These are phyloP conservation scores for Spizellomyces sp. DNA, from an alignment of 192 early-diverging fungal species.

Conservation along the genomic window DNA sequence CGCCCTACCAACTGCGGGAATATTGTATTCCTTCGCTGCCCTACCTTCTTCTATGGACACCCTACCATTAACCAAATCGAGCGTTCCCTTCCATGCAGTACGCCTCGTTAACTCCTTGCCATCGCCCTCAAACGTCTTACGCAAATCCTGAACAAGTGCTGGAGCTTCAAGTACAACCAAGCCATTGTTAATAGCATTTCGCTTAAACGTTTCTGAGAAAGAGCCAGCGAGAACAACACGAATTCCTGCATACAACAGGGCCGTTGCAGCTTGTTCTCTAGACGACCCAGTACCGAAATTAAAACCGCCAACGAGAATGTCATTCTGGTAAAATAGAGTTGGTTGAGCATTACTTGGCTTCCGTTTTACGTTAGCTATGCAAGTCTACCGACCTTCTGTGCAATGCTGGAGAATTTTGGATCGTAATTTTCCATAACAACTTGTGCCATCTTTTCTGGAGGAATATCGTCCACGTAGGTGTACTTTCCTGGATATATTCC, in stretches of 20 bases:
- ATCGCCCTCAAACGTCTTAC: conserved; percentile 35
- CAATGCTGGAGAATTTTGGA: conserved; percentile 72
- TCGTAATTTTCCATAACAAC: conserved; percentile 99
- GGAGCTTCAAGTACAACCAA: conserved; percentile 88
- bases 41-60: conserved; percentile 53
- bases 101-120: conserved; percentile 59
- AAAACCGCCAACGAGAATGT: conserved; percentile 89
- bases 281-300: conserved; percentile 99
- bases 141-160: conserved; percentile 75
- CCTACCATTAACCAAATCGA: conserved; percentile 73
- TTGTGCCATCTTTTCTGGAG: conserved; percentile 83
- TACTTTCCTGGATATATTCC: conserved; percentile 99
- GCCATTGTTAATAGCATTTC: conserved; percentile 99
- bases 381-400: conserved; percentile 48
- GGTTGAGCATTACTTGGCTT: neutral
- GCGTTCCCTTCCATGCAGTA: conserved; percentile 72
- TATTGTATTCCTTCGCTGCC: conserved; percentile 39
- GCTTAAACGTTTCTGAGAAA: conserved; percentile 97
- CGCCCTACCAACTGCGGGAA: conserved; percentile 80
- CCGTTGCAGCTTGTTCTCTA: conserved; percentile 97
- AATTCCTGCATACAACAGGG: conserved; percentile 84
- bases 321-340: conserved; percentile 47
- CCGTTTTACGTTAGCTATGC: neutral
- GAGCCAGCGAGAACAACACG: conserved; percentile 87
- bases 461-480: conserved; percentile 96